These are phyloP conservation scores for Paecilomyces niveus DNA, from an alignment of 2,329 filamentous ascomycete species.

Conservation along the genomic window DNA sequence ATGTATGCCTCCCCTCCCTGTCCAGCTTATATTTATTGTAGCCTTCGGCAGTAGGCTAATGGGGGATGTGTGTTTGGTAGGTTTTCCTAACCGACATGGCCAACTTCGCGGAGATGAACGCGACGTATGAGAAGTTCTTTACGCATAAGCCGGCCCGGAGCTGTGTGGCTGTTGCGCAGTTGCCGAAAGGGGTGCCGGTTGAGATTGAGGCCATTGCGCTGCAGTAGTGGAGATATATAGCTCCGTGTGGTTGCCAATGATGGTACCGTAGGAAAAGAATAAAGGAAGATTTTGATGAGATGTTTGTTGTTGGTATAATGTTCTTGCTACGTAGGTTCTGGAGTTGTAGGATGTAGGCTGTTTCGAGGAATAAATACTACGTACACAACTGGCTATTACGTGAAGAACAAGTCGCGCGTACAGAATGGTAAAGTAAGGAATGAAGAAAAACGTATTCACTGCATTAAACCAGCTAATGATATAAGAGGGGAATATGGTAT, in stretches of 20 bases:
- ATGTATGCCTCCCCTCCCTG: slow-evolving; percentile 32
- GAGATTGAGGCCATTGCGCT: slow-evolving; percentile 61
- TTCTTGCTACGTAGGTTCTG: too few species aligned
- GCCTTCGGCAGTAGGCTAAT: not conserved
- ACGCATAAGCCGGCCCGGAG: slow-evolving; percentile 55
- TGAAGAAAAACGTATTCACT: not conserved
- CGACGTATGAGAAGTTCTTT: slow-evolving; percentile 65
- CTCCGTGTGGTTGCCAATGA: too few species aligned
- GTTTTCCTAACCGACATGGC: slow-evolving; percentile 91
- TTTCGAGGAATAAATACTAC: too few species aligned
- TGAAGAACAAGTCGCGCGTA: too few species aligned
- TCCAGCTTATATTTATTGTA: slow-evolving; percentile 1
- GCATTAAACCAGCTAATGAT: not conserved
- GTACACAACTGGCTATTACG: too few species aligned
- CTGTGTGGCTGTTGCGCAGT: slow-evolving; percentile 56
- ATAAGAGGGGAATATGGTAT: not conserved
- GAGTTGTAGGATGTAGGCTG: too few species aligned
- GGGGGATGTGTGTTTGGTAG: slow-evolving; percentile 12
- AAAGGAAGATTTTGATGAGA: too few species aligned
- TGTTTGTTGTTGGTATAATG: too few species aligned
- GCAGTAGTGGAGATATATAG: slow-evolving; percentile 24
- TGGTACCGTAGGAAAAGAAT: too few species aligned
- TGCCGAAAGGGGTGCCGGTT: slow-evolving; percentile 57
- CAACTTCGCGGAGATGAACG: slow-evolving; percentile 76
- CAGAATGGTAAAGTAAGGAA: not conserved